Evolutionary conservation across 139 green algal genomes (phyloP).

Genomic region (Coccomyxa sp.): DNA sequence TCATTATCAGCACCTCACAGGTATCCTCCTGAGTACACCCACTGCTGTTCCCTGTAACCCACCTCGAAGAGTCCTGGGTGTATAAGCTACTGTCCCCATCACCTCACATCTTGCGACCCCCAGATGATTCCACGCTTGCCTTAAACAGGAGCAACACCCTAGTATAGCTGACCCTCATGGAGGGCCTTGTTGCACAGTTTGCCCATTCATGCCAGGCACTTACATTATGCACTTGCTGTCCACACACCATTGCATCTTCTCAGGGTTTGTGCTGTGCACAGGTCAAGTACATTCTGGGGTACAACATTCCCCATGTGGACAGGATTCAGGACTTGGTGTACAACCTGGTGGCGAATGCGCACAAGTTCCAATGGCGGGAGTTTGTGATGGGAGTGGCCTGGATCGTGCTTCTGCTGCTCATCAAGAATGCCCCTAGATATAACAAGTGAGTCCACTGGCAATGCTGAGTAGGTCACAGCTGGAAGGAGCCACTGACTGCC

Average conservation of each 20-base stretch:
- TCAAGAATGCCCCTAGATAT: neutral
- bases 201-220: neutral
- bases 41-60: conserved; percentile 4
- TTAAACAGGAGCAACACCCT: too few relatives aligned
- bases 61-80: too few relatives aligned
- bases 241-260: neutral
- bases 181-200: too few relatives aligned
- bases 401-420: conserved; percentile 17
- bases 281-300: conserved; percentile 27
- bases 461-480: neutral
- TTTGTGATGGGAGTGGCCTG: conserved; percentile 16
- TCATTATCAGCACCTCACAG: conserved; percentile 21
- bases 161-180: too few relatives aligned
- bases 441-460: neutral
- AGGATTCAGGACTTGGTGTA: conserved; percentile 11
- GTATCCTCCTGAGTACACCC: conserved; percentile 8
- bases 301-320: conserved; percentile 7
- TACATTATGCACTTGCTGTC: neutral
- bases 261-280: neutral
- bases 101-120: too few relatives aligned
- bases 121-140: too few relatives aligned
- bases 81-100: too few relatives aligned
- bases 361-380: conserved; percentile 8
- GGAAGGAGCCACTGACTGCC: neutral
- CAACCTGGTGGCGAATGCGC: neutral